Percentiles rank a stretch among this genome's conserved stretches.
phyloP scores from a whole-genome alignment of 495 filamentous ascomycete genomes.

The Penicillium simplicissimum region DNA sequence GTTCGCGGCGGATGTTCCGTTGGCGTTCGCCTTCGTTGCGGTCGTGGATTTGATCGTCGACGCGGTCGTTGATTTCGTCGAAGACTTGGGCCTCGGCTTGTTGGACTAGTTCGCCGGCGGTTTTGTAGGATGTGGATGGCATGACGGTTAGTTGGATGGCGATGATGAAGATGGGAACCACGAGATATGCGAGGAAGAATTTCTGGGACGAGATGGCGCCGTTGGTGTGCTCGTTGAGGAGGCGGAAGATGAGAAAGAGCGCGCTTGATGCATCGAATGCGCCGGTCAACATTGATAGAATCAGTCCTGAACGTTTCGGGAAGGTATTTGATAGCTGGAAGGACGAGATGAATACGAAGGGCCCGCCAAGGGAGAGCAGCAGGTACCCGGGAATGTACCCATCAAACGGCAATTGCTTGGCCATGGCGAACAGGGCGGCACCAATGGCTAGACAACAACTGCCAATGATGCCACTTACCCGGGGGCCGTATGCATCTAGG shows the following conservation, averaged over 20 bases:
- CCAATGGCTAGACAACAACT: conserved; percentile 69
- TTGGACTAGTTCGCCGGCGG: conserved; percentile 76
- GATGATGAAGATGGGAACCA: conserved; percentile 71
- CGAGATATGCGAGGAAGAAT: conserved; percentile 78
- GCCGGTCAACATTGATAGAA: conserved; percentile 81
- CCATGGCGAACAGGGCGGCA: conserved; percentile 69
- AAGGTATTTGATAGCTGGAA: conserved; percentile 96
- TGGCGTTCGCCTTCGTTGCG: conserved; percentile 57
- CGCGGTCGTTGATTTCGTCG: conserved; percentile 55
- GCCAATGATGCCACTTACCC: conserved; percentile 73
- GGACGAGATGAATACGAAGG: conserved; percentile 86
- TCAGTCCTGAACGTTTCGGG: conserved; percentile 78
- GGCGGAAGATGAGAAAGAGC: conserved; percentile 81
- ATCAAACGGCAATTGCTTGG: conserved; percentile 61
- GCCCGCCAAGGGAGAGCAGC: conserved; percentile 79
- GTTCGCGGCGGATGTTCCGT: conserved; percentile 61
- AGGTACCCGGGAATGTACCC: conserved; percentile 78
- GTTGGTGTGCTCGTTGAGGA: conserved; percentile 65
- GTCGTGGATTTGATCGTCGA: conserved; percentile 53
- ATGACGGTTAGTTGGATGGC: conserved; percentile 71
- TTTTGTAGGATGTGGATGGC: conserved; percentile 83
- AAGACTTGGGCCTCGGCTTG: conserved; percentile 60
- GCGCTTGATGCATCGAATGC: conserved; percentile 89
- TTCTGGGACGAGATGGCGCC: conserved; percentile 61
- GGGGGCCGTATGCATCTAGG: conserved; percentile 79